These are phyloP conservation scores for Dioscorea zingiberensis DNA, from an alignment of 106 monocot species.

Conservation along the genomic window DNA sequence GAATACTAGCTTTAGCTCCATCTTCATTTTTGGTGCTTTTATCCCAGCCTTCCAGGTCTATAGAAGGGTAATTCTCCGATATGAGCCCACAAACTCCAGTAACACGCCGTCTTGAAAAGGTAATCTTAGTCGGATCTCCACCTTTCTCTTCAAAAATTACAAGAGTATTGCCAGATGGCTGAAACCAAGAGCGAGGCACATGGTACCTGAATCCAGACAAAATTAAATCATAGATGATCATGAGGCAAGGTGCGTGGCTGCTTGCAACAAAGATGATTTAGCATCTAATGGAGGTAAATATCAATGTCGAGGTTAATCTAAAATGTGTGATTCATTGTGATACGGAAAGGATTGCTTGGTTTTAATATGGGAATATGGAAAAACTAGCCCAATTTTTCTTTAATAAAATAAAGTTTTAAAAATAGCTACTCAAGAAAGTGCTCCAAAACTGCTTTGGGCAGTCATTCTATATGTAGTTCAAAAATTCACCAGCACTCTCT, in stretches of 20 bases:
- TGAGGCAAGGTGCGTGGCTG: neutral
- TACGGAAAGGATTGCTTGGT: neutral
- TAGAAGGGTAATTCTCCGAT: conserved; percentile 53
- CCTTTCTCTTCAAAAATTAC: conserved; percentile 94
- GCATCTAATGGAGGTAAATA: neutral
- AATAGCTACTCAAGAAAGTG: no score
- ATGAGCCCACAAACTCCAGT: conserved; percentile 48
- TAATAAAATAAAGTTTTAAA: neutral
- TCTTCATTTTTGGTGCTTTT: conserved; percentile 3
- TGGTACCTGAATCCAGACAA: conserved; percentile 67
- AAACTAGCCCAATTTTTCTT: no score
- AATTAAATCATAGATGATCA: neutral
- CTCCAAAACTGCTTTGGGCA: no score
- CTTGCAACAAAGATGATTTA: neutral
- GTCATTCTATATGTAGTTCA: no score
- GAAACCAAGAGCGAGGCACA: conserved; percentile 95
- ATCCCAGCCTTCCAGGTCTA: conserved; percentile 39
- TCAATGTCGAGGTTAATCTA: neutral
- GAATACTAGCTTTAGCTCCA: conserved; percentile 24
- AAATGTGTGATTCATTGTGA: neutral
- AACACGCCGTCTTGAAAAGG: conserved; percentile 53
- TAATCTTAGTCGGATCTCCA: conserved; percentile 87
- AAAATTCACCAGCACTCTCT: no score
- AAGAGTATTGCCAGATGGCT: conserved; percentile 60
- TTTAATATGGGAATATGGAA: neutral